phyloP scores from a whole-genome alignment of 1,284 basidiomycete species.

The Tremellales sp. region DNA sequence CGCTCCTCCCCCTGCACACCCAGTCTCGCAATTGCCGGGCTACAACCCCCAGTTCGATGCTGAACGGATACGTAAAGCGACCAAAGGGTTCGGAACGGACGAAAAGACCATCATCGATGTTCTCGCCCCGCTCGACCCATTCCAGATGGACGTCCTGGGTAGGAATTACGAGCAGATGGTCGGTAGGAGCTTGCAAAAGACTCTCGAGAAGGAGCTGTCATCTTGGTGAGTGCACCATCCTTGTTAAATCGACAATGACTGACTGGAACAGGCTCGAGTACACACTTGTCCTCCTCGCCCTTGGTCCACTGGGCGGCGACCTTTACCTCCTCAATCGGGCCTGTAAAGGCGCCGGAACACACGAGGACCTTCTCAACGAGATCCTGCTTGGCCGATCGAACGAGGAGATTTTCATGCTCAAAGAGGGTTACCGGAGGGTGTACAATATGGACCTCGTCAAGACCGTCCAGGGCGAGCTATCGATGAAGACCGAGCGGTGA shows the following conservation, averaged over 20 bases:
- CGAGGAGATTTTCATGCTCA: conserved; percentile 48
- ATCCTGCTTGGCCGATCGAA: conserved; percentile 46
- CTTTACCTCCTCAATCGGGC: conserved; percentile 43
- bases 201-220: conserved; percentile 48
- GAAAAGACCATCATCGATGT: conserved; percentile 43
- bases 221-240: conserved; percentile 33
- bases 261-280: conserved; percentile 41
- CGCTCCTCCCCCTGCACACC: conserved; percentile 40
- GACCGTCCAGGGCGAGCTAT: conserved; percentile 46
- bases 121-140: conserved; percentile 42
- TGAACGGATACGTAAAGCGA: conserved; percentile 47
- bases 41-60: conserved; percentile 48
- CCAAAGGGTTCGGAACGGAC: conserved; percentile 50
- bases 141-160: conserved; percentile 45
- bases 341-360: conserved; percentile 45
- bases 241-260: conserved; percentile 1
- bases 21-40: conserved; percentile 30
- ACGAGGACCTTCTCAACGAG: conserved; percentile 49
- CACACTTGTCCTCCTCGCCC: conserved; percentile 40
- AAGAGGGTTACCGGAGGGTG: conserved; percentile 42
- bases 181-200: conserved; percentile 38
- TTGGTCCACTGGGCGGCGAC: conserved; percentile 47
- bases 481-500: conserved; percentile 49
- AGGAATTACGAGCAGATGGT: conserved; percentile 44
- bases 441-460: conserved; percentile 42